Evolutionary conservation across 768 basidiomycete species (phyloP).

Genomic region (Inosperma sp.): DNA sequence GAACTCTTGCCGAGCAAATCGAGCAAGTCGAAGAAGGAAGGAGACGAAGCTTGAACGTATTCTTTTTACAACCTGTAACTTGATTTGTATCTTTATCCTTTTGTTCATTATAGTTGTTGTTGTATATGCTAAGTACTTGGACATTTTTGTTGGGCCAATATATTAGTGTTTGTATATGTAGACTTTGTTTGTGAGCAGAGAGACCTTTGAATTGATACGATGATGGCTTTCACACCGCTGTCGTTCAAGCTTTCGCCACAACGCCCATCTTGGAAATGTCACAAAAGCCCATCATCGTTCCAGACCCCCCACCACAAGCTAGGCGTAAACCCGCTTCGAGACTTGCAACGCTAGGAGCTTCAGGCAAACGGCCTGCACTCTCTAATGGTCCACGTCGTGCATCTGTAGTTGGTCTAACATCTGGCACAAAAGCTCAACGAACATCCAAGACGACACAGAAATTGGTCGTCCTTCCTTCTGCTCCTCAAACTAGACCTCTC

Average conservation of each 20-base stretch:
- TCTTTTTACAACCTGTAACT: neutral
- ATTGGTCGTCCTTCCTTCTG: slow-evolving; percentile 85
- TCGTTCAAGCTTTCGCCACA: too few relatives aligned
- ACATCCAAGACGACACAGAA: slow-evolving; percentile 90
- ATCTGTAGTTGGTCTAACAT: slow-evolving; percentile 37
- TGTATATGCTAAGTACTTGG: too few relatives aligned
- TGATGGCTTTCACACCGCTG: neutral
- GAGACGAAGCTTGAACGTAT: slow-evolving; percentile 32
- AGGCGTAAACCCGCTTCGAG: slow-evolving; percentile 29
- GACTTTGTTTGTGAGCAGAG: neutral
- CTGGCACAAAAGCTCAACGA: slow-evolving; percentile 57
- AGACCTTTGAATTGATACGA: neutral
- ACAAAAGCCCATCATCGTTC: neutral
- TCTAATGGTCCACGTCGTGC: slow-evolving; percentile 29
- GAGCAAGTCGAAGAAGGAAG: slow-evolving; percentile 40
- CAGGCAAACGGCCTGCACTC: slow-evolving; percentile 20
- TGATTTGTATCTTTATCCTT: neutral
- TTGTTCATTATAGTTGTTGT: slow-evolving; percentile 10
- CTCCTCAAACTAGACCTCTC: slow-evolving; percentile 79
- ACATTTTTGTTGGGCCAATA: too few relatives aligned
- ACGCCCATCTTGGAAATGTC: neutral
- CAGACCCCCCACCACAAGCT: slow-evolving; percentile 23
- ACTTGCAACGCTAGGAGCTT: slow-evolving; percentile 26
- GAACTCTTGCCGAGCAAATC: slow-evolving; percentile 42
- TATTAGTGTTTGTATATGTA: neutral